Evolutionary conservation across 495 filamentous ascomycete genomes (phyloP).

Genomic region (Hypoxylon rickii): DNA sequence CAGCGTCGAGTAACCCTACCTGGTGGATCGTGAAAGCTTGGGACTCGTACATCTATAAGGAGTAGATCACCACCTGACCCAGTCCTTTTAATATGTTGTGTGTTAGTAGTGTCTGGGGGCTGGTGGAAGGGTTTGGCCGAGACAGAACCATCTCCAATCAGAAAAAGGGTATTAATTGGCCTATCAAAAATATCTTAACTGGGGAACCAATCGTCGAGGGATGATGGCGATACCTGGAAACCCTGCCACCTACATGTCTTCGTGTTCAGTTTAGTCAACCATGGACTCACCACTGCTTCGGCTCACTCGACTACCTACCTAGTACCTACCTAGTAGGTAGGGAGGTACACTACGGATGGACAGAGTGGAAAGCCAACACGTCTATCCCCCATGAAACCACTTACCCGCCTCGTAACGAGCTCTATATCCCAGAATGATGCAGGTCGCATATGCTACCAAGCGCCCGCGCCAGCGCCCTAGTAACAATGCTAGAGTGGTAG

Average conservation of each 20-base stretch:
- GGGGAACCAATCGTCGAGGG: constrained; percentile 8
- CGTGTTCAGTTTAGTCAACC: constrained; percentile 1
- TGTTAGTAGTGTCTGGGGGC: constrained; percentile 12
- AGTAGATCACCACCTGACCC: constrained; percentile 25
- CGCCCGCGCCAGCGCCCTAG: constrained; percentile 5
- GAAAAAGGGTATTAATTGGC: constrained; percentile 19
- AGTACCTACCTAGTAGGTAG: constrained; percentile 1
- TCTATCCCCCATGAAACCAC: constrained; percentile 2
- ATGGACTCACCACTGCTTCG: constrained; percentile 6
- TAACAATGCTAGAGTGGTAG: constrained; percentile 16
- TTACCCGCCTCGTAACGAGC: constrained; percentile 8
- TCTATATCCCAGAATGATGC: constrained; percentile 12
- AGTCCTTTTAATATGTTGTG: constrained; percentile 28
- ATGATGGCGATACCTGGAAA: constrained; percentile 4
- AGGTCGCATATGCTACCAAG: constrained; percentile 27
- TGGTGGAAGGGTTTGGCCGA: constrained; percentile 17
- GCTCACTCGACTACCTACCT: neutral
- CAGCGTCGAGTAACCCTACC: constrained; percentile 16
- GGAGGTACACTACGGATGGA: no score
- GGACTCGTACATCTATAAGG: constrained; percentile 7
- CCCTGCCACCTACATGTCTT: constrained; percentile 4
- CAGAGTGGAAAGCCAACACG: no score
- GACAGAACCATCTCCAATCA: constrained; percentile 21
- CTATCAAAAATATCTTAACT: constrained; percentile 18
- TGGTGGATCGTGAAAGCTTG: constrained; percentile 10